These are phyloP conservation scores for Glycyrrhiza uralensis DNA, from an alignment of 306 rosid genomes.

Conservation along the genomic window DNA sequence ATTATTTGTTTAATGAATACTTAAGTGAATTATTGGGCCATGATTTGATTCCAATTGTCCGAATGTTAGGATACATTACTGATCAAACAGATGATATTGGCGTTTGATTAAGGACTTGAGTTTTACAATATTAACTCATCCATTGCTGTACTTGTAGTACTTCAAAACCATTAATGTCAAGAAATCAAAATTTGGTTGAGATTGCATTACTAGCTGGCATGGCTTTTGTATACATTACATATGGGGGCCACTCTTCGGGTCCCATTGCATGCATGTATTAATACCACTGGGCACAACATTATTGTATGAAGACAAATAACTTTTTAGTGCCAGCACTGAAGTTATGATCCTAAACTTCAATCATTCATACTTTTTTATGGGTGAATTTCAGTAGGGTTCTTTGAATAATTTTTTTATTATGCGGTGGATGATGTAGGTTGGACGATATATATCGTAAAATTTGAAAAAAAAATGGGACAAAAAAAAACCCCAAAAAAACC, in stretches of 20 bases:
- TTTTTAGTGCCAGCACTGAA: slow-evolving; percentile 31
- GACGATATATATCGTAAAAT: not conserved
- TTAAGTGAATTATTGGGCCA: slow-evolving; percentile 30
- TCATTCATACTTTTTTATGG: slow-evolving; percentile 35
- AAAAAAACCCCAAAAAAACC: not conserved
- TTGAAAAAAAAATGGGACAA: not conserved
- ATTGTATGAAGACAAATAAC: slow-evolving; percentile 30
- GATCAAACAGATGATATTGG: slow-evolving; percentile 35
- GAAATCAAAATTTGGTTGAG: slow-evolving; percentile 22
- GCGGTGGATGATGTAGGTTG: not conserved
- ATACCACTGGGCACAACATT: not conserved
- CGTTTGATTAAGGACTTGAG: slow-evolving; percentile 31
- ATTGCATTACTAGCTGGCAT: slow-evolving; percentile 38
- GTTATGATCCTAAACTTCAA: slow-evolving; percentile 33
- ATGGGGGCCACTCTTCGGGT: slow-evolving; percentile 23
- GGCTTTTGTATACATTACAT: not conserved
- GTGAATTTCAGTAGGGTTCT: not conserved
- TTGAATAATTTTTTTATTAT: not conserved
- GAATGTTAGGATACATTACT: slow-evolving; percentile 52
- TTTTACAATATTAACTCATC: slow-evolving; percentile 27
- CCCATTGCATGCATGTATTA: slow-evolving; percentile 32
- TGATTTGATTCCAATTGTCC: slow-evolving; percentile 69
- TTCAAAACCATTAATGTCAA: slow-evolving; percentile 46
- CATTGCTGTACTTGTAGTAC: slow-evolving; percentile 61
- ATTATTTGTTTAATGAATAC: slow-evolving; percentile 32